A percentile compares a stretch with the other conserved stretches of the same genome.
These are phyloP conservation scores for Neobulgaria alba DNA, from an alignment of 2,329 filamentous ascomycete genomes.

Conservation along the genomic window DNA sequence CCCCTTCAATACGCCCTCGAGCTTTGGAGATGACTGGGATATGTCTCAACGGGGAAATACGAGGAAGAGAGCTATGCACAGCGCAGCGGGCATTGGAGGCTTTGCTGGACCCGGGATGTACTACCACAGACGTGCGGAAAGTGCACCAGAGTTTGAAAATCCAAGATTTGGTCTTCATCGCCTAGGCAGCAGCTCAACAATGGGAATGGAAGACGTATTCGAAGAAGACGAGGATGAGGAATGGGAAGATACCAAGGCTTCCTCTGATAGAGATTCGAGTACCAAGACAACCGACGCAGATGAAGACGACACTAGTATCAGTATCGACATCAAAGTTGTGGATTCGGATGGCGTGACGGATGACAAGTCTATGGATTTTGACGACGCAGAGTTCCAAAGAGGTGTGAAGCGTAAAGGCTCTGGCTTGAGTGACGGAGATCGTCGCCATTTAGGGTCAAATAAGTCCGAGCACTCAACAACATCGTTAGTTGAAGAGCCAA, in stretches of 20 bases:
- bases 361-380: slow-evolving; percentile 35
- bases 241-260: slow-evolving; percentile 29
- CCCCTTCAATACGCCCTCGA: slow-evolving; percentile 76
- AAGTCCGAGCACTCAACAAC: slow-evolving; percentile 41
- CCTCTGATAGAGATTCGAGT: slow-evolving; percentile 28
- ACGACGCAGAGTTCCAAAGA: slow-evolving; percentile 25
- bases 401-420: slow-evolving; percentile 38
- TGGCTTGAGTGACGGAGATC: slow-evolving; percentile 36
- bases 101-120: slow-evolving; percentile 63
- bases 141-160: slow-evolving; percentile 72
- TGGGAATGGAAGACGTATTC: slow-evolving; percentile 85
- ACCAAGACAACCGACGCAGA: slow-evolving; percentile 30
- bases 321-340: slow-evolving; percentile 37
- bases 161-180: slow-evolving; percentile 50
- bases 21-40: slow-evolving; percentile 56
- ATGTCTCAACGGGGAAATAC: slow-evolving; percentile 51
- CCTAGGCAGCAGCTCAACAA: slow-evolving; percentile 60
- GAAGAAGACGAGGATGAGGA: slow-evolving; percentile 67
- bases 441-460: slow-evolving; percentile 29
- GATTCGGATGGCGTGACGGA: slow-evolving; percentile 33
- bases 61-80: slow-evolving; percentile 63
- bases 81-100: slow-evolving; percentile 61
- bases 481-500: slow-evolving; percentile 44
- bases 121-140: slow-evolving; percentile 71
- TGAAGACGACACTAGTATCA: slow-evolving; percentile 29